These are phyloP conservation scores for Tetrahymena thermophila DNA, from an alignment of 73 alveolate genomes.

Conservation along the genomic window DNA sequence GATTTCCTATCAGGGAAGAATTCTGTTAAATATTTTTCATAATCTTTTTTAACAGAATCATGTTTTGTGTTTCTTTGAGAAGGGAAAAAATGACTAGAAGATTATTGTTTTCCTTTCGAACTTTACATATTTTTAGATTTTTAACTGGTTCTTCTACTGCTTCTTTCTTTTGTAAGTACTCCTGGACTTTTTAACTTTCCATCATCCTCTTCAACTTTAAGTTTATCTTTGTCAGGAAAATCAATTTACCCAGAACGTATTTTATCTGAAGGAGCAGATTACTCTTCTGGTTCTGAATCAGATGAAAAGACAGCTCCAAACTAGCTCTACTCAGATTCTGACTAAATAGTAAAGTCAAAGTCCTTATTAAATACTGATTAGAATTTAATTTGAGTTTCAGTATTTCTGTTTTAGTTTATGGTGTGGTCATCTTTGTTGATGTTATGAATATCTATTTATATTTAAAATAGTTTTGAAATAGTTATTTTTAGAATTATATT, in stretches of 20 bases:
- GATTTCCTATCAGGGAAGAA: neutral
- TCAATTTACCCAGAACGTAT: neutral
- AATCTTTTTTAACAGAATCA: neutral
- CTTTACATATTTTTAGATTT: neutral
- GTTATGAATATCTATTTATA: neutral
- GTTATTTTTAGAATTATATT: neutral
- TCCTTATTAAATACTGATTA: neutral
- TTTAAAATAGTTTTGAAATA: neutral
- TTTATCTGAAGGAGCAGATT: neutral
- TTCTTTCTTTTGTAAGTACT: neutral
- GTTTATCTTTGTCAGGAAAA: neutral
- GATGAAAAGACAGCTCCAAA: neutral
- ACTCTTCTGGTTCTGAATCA: neutral
- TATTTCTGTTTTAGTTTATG: neutral
- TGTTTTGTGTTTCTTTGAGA: neutral
- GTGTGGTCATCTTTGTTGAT: neutral
- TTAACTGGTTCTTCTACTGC: neutral
- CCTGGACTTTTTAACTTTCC: neutral
- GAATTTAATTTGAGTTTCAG: neutral
- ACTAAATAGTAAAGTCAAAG: neutral
- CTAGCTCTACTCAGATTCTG: neutral
- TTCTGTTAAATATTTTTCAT: neutral
- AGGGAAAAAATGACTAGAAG: neutral
- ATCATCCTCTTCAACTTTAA: neutral
- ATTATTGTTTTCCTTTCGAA: neutral